These are phyloP conservation scores for Betula pendula DNA, from an alignment of 306 rosid genomes.

Conservation along the genomic window DNA sequence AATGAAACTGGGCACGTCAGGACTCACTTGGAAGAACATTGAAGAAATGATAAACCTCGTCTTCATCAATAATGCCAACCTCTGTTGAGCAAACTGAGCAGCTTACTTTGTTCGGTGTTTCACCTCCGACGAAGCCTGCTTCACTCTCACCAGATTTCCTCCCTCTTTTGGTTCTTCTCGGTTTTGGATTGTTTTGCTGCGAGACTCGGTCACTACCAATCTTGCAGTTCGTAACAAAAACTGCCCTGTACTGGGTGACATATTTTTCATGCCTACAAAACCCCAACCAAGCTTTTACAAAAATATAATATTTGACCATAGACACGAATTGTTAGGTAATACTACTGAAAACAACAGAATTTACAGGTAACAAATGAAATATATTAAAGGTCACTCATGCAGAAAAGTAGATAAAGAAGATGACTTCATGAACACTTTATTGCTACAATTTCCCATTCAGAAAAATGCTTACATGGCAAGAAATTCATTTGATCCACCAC, in stretches of 20 bases:
- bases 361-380: not conserved
- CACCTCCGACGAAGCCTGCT: constrained; percentile 32
- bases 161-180: constrained; percentile 39
- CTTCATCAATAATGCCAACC: constrained; percentile 68
- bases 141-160: constrained; percentile 31
- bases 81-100: constrained; percentile 70
- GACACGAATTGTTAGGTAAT: not conserved
- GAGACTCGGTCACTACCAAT: constrained; percentile 34
- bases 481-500: not conserved
- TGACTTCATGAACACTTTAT: not conserved
- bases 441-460: not conserved
- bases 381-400: not conserved
- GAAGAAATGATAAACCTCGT: constrained; percentile 67
- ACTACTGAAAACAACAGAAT: not conserved
- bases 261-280: constrained; percentile 76
- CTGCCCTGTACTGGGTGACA: constrained; percentile 74
- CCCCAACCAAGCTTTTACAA: constrained; percentile 13
- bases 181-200: constrained; percentile 35
- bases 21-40: constrained; percentile 67
- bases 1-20: constrained; percentile 18
- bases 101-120: constrained; percentile 59
- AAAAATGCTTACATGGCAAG: not conserved
- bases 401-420: not conserved
- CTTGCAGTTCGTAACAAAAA: constrained; percentile 70
- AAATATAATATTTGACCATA: not conserved